phyloP scores from a whole-genome alignment of 148 eudicot genomes.

The Dysphania ambrosioides region DNA sequence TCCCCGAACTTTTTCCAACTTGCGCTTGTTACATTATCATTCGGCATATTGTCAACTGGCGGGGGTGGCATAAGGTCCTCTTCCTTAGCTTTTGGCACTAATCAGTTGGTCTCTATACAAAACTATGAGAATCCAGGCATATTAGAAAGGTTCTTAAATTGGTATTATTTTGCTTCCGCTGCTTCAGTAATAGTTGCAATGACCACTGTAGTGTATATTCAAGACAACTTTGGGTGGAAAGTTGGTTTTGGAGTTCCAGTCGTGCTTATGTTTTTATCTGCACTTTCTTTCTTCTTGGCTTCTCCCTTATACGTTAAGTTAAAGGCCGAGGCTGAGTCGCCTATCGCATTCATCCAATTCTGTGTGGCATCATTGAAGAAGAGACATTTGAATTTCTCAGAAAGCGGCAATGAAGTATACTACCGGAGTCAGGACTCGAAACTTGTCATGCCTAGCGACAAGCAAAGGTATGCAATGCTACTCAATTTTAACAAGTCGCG shows the following conservation, averaged over 20 bases:
- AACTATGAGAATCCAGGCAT: slow-evolving; percentile 6
- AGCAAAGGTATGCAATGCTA: slow-evolving; percentile 47
- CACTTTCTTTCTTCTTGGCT: slow-evolving; percentile 48
- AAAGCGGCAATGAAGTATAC: slow-evolving; percentile 14
- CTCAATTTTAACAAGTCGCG: too few species aligned
- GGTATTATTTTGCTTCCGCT: slow-evolving; percentile 44
- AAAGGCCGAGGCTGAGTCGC: slow-evolving; percentile 35
- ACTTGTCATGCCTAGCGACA: slow-evolving; percentile 34
- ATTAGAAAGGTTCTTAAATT: slow-evolving; percentile 43
- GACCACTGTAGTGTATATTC: slow-evolving; percentile 53
- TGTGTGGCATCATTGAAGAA: slow-evolving; percentile 43
- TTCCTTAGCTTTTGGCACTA: slow-evolving; percentile 54
- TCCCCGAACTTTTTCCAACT: slow-evolving; percentile 29
- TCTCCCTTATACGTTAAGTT: slow-evolving; percentile 52
- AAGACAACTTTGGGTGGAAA: slow-evolving; percentile 62
- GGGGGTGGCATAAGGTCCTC: slow-evolving; percentile 51
- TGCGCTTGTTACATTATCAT: slow-evolving; percentile 29
- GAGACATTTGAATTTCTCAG: slow-evolving; percentile 25
- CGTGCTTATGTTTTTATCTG: slow-evolving; percentile 40
- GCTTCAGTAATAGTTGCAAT: slow-evolving; percentile 39
- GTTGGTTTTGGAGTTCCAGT: slow-evolving; percentile 64
- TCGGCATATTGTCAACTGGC: slow-evolving; percentile 49
- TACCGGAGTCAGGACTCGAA: slow-evolving; percentile 34
- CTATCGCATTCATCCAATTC: slow-evolving; percentile 45
- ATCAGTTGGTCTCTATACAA: slow-evolving; percentile 34